Base-by-base conservation (phyloP, 2,329 filamentous ascomycete genomes). In the Hymenoscyphus albidus region DNA sequence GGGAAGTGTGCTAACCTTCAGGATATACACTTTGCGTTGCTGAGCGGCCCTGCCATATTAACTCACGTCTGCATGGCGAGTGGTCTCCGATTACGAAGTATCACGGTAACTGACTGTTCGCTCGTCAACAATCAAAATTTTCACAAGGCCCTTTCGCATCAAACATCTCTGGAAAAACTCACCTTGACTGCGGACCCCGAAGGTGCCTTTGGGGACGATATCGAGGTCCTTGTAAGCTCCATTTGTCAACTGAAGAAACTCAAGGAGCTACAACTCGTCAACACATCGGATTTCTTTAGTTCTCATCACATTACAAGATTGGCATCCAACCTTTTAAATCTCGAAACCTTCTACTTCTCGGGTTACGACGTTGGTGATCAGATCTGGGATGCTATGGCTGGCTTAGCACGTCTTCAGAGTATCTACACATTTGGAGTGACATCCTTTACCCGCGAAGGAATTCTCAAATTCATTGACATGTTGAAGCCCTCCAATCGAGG, bases 341-440 rank as follows among this genome's bases (percentile, higher is more conserved):
- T 90, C 0, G 83, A 87, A 68, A 80, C 84, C 13, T 74, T 90
- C 14, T 81, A 78, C 56, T 81, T 89, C 59, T 81, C 80, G 55
- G 86, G 86, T 9, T 78, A 81, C 55, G 82, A 82, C 16, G 74
- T 83, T 27, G 79, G 81, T 5, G 82, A 86, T 65, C 77, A 79
- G 27, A 76, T 83, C 12, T 78, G 82, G 63, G 27, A 57, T 57
- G 13, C 54, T 5, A 57, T 38, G 54, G 27, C 54, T 12, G 13
- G 32, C 12, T 27, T 57, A 57, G 13, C 54, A 38, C 32, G 14
- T 12, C 27, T 38, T 27, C 81, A 80, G 57, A 78, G 75, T 3
- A 76, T 89, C 6, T 80, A 79, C 4, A 81, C 89, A 54, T 80
- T 79, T 44, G 84, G 83, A 2, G 75, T 82, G 2, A 86, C 86